Base-by-base conservation (phyloP, 371 early-diverging fungal species). In the Lichtheimia corymbifera region DNA sequence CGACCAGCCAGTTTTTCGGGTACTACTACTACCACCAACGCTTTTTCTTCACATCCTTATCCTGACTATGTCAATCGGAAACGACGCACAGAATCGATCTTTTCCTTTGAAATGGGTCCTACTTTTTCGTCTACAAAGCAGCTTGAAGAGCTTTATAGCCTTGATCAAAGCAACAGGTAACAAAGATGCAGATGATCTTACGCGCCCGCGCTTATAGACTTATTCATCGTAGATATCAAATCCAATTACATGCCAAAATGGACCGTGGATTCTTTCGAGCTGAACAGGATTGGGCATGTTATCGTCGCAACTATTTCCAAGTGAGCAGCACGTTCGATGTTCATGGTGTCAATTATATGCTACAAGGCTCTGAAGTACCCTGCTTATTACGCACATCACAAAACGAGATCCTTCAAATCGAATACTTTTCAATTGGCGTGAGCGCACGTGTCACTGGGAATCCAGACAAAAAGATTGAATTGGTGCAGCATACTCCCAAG, bases 251-350 rank as follows among this genome's bases (percentile, higher is more conserved):
- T 53, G 85, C 85, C 51, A 89, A 89, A 55, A 83, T 92, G 55
- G 92, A 90, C 63, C 84, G 86, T 42, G 92, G 92, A 1, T 91
- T 88, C 71, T 88, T 88, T 65, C 63, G 87, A 56, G 88, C 89
- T 15, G 82, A 86, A 28, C 85, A 84, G 53, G 84, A 85, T 60
- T 94, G 94, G 94, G 91, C 92, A 3, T 93, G 94, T 70, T 94
- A 94, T 72, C 86, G 94, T 24, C 86, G 94, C 64, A 94, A 94
- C 61, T 94, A 93, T 72, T 92, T 93, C 61, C 91, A 93, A 71
- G 83, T 93, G 47, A 89, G 90, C 64, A 73, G 82, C 41, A 77
- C 87, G 2, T 91, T 90, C 59, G 66, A 69, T 42, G 72, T 87
- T 17, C 56, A 74, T 13, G 82, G 79, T 20, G 58, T 75, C 11